Base-by-base conservation (phyloP, 768 basidiomycete species). In the Lentinula guzmanii region DNA sequence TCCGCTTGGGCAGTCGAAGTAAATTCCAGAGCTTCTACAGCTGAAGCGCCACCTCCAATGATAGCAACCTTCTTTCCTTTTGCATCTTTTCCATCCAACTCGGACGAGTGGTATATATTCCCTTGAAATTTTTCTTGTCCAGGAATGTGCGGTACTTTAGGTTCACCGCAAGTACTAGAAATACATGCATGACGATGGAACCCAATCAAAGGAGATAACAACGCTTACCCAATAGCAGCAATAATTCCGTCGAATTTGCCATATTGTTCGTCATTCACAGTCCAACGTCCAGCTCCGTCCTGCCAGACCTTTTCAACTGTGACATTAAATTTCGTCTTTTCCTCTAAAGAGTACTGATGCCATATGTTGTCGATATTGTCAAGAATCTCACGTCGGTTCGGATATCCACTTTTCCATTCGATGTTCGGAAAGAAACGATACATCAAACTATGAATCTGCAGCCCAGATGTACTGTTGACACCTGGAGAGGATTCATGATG, bases 1-100 rank as follows among this genome's bases (percentile, higher is more conserved):
- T 24, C 58, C 5, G 58, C 58, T 37, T 60, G 24, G 4, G 45
- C 50, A 2, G 48, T 48, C 6, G 58, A 62, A 15, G 61, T 45
- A 24, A 57, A 65, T 69, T 74, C 63, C 4, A 50, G 50, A 50
- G 43, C 48, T 35, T 69, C 69, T 28, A 83, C 81, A 2, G 79
- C 81, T 45, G 77, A 82, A 0, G 86, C 85, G 0, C 85, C 84
- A 43, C 81, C 79, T 16, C 61, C 61, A 13, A 62, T 58, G 10
- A 62, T 51, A 4, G 31, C 52, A 43, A 37, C 48, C 52, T 61
- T 67, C 51, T 68, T 68, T n/a, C 65, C 66, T 10, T 65, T 64
- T 39, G 64, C 55, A 63, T 62, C 63, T 13, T 63, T 65, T n/a
- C 65, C 69, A 21, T 76, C 82, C 4, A 83, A 74, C 62, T 81